Percentiles rank a stretch among this genome's conserved stretches.
Evolutionary conservation across 2,329 filamentous ascomycete genomes (phyloP).

Genomic region (Decorospora gaudefroyi): DNA sequence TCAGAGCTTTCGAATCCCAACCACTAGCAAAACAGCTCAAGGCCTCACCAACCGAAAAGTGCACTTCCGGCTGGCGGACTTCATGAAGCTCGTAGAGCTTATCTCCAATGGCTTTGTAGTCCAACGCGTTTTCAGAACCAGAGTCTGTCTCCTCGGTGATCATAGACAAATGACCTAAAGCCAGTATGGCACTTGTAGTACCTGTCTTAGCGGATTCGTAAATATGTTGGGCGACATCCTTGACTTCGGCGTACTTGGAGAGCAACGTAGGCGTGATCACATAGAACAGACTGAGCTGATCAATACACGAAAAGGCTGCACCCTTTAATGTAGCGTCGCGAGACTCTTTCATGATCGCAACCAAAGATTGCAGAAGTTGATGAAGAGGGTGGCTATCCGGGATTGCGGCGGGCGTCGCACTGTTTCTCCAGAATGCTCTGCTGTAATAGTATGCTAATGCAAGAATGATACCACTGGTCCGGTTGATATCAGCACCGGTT

Average conservation of each 20-base stretch:
- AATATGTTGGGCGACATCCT: conserved; percentile 65
- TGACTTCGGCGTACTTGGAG: conserved; percentile 43
- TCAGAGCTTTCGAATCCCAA: conserved; percentile 81
- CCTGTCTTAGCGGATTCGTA: conserved; percentile 73
- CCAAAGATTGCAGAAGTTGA: conserved; percentile 51
- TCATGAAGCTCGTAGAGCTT: conserved; percentile 79
- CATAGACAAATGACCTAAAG: conserved; percentile 76
- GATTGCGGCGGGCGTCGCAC: conserved; percentile 19
- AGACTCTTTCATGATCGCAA: conserved; percentile 59
- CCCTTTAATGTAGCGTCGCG: conserved; percentile 62
- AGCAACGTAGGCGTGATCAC: conserved; percentile 54
- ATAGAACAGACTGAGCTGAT: conserved; percentile 64
- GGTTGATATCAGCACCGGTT: conserved; percentile 63
- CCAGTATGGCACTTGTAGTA: conserved; percentile 78
- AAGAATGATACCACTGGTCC: conserved; percentile 64
- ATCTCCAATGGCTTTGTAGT: conserved; percentile 63
- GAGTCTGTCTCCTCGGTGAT: conserved; percentile 55
- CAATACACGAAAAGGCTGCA: conserved; percentile 61
- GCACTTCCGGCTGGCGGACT: conserved; percentile 81
- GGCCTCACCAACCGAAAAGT: conserved; percentile 89
- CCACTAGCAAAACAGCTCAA: conserved; percentile 76
- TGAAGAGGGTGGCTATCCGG: conserved; percentile 47
- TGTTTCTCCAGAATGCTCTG: conserved; percentile 58
- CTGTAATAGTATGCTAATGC: conserved; percentile 63
- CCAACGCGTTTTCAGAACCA: conserved; percentile 37